These are phyloP conservation scores for Triglochin maritima DNA, from an alignment of 106 monocot species.

Conservation along the genomic window DNA sequence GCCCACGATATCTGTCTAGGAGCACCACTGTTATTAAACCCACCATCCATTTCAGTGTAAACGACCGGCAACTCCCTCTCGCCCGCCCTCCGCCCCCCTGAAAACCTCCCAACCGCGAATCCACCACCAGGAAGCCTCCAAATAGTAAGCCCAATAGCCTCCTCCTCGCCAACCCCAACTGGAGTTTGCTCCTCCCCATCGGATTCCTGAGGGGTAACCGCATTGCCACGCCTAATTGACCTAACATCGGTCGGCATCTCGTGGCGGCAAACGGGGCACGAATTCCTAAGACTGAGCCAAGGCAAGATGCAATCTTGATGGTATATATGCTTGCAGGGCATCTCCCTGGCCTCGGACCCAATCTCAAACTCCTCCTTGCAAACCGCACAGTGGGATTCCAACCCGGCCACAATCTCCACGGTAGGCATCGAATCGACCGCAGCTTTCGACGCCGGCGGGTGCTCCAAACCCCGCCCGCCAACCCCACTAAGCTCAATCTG, in stretches of 20 bases:
- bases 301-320: slow-evolving; percentile 15
- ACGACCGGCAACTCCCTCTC: slow-evolving; percentile 19
- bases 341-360: slow-evolving; percentile 7
- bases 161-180: slow-evolving; percentile 2
- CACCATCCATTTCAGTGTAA: slow-evolving; percentile 26
- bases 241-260: slow-evolving; percentile 16
- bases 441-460: slow-evolving; percentile 6
- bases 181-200: background rate
- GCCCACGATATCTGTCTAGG: slow-evolving; percentile 12
- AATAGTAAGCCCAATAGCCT: slow-evolving; percentile 18
- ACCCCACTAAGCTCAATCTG: slow-evolving; percentile 18
- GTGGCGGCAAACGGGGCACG: slow-evolving; percentile 11
- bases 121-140: slow-evolving; percentile 28
- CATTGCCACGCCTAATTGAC: too few species aligned
- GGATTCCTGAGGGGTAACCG: background rate
- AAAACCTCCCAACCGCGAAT: slow-evolving; percentile 24
- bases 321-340: slow-evolving; percentile 22
- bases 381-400: slow-evolving; percentile 6
- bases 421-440: slow-evolving; percentile 12
- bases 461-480: slow-evolving; percentile 9
- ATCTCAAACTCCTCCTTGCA: slow-evolving; percentile 16
- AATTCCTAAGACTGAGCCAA: slow-evolving; percentile 6
- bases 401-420: background rate
- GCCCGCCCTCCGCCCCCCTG: slow-evolving; percentile 18
- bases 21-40: slow-evolving; percentile 7